Percentiles rank a stretch among this genome's conserved stretches.
Conservation (phyloP, 305 asterid species). For the Euphrasia arctica region DNA sequence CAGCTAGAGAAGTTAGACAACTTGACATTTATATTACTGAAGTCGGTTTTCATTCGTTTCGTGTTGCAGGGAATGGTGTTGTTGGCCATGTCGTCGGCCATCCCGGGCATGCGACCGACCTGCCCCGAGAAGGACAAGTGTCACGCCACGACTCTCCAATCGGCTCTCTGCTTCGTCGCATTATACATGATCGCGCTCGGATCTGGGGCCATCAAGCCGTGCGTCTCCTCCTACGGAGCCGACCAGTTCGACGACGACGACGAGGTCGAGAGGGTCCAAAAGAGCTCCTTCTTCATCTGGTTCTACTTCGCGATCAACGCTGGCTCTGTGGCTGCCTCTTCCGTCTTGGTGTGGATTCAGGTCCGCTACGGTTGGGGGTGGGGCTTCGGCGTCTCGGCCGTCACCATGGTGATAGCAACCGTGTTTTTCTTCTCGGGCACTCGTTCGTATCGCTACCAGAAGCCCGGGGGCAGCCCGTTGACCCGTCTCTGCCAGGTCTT, state of each 20-base stretch:
- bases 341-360: neutral
- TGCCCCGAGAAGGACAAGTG: constrained; percentile 1
- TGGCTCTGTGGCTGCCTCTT: neutral
- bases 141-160: neutral
- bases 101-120: constrained; percentile 8
- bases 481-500: constrained; percentile 4
- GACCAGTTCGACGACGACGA: constrained; percentile 12
- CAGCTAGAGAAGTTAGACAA: no score
- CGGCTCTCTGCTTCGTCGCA: neutral
- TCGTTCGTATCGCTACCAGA: constrained; percentile 1
- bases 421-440: constrained; percentile 14
- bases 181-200: constrained; percentile 3
- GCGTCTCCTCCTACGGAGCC: constrained; percentile 16
- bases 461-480: constrained; percentile 15
- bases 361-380: neutral
- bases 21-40: no score
- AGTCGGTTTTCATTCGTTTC: neutral
- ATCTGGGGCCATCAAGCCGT: constrained; percentile 13
- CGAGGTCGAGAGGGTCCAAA: neutral
- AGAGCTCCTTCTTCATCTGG: neutral
- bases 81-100: neutral
- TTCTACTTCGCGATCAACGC: neutral
- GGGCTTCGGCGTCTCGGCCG: constrained; percentile 9
- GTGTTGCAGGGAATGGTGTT: constrained; percentile 11
- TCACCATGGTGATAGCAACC: neutral